Evolutionary conservation across 441 rosid species (phyloP).

Genomic region (Lepidium campestre): DNA sequence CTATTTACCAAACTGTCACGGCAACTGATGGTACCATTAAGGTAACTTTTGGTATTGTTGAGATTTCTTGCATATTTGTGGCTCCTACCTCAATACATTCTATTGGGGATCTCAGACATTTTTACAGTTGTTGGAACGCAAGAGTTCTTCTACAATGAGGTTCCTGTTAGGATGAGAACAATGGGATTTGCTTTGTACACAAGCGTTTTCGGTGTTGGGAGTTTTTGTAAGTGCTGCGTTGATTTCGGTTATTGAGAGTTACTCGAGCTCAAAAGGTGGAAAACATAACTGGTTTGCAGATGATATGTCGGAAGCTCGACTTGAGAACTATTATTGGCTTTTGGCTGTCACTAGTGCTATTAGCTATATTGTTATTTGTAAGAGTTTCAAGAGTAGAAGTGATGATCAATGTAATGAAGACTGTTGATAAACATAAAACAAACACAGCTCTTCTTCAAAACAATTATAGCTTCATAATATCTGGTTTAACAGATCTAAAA

Average conservation of each 20-base stretch:
- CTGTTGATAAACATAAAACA: not conserved
- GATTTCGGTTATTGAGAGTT: slow-evolving; percentile 53
- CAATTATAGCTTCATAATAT: too few relatives aligned
- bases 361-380: slow-evolving; percentile 59
- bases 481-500: too few relatives aligned
- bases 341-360: slow-evolving; percentile 48
- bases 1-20: slow-evolving; percentile 56
- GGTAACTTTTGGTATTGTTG: slow-evolving; percentile 34
- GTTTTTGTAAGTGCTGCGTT: slow-evolving; percentile 75
- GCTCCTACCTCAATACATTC: slow-evolving; percentile 79
- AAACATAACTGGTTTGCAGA: slow-evolving; percentile 74
- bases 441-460: not conserved
- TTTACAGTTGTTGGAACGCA: slow-evolving; percentile 97
- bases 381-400: slow-evolving; percentile 34
- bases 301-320: slow-evolving; percentile 73
- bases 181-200: slow-evolving; percentile 89
- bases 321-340: slow-evolving; percentile 79
- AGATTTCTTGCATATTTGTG: slow-evolving; percentile 55
- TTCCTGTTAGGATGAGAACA: slow-evolving; percentile 74
- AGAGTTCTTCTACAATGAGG: slow-evolving; percentile 86
- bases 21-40: slow-evolving; percentile 94
- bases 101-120: slow-evolving; percentile 77
- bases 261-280: slow-evolving; percentile 35
- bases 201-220: slow-evolving; percentile 88
- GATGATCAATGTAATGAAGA: slow-evolving; percentile 24